Base-by-base conservation (phyloP, 1,284 basidiomycete genomes). In the Cutaneotrichosporon sp. region DNA sequence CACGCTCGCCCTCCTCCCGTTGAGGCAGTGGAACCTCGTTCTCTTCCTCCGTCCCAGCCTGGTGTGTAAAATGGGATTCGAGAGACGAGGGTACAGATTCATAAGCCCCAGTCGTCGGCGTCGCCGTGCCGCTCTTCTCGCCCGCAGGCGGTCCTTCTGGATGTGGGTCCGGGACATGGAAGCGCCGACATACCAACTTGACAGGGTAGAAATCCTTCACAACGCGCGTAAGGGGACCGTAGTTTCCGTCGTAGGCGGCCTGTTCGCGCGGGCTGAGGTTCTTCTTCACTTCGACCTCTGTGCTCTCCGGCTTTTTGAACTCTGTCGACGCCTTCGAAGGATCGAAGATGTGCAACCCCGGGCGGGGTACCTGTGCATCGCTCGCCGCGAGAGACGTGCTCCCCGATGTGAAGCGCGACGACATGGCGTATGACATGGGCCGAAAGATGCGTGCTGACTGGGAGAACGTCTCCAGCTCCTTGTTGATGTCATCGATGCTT, bases 361-460 rank as follows among this genome's bases (percentile, higher is more conserved):
- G 86, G 54, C 84, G 75, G 4, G 86, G 68, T 29, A 75, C 76
- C 55, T 83, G 80, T 26, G 86, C 79, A 32, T 84, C 74, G 7
- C 65, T 59, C 1, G 60, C 57, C 2, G 49, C 78, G 63, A 60
- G 87, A 82, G 46, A 87, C 65, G 53, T 53, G 5, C 63, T 68
- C 0, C 87, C 87, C 51, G 83, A 86, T 2, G 88, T 90, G 72
- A 98, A 98, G 6, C 94, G 82, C 17, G 84, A 86, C 0, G 91
- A 90, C 88, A 98, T 97, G 20, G 90, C 88, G 16, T 85, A 88
- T 0, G 85, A 85, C 67, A 94, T 84, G 1, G 94, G 94, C 61
- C 90, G 90, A 77, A 97, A 97, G 25, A 97, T 84, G 24, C 81
- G 77, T 0, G 94, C 96, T 0, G 88, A 82, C 66, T 90, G 87